Evolutionary conservation across 257 asterid genomes (phyloP).

Genomic region (Henckelia pumila): DNA sequence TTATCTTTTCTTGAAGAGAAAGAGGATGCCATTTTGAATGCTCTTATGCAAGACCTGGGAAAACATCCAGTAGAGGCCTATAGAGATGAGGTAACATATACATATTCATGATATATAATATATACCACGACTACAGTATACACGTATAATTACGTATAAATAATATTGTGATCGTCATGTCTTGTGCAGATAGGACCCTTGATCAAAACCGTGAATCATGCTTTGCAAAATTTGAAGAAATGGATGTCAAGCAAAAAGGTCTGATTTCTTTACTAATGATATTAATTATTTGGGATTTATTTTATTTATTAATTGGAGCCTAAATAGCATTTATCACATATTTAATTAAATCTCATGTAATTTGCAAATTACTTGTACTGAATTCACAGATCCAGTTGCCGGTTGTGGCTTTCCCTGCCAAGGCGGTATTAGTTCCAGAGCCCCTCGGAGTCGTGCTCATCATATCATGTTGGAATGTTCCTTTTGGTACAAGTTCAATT

Average conservation of each 20-base stretch:
- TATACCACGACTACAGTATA: too few species aligned
- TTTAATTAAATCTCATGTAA: too few species aligned
- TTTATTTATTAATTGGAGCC: too few species aligned
- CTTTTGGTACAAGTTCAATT: constrained; percentile 48
- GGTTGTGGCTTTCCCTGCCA: constrained; percentile 66
- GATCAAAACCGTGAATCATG: constrained; percentile 53
- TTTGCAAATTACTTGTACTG: neutral
- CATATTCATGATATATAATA: neutral
- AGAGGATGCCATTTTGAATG: constrained; percentile 49
- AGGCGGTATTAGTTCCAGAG: constrained; percentile 68
- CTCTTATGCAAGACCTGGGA: constrained; percentile 69
- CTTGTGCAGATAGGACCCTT: constrained; percentile 58
- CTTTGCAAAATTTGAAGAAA: constrained; percentile 46
- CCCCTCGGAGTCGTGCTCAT: constrained; percentile 84
- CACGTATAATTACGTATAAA: too few species aligned
- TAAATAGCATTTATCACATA: too few species aligned
- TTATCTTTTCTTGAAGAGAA: constrained; percentile 42
- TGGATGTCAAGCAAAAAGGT: constrained; percentile 76
- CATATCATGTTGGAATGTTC: constrained; percentile 83
- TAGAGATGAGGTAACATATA: constrained; percentile 65
- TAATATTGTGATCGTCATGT: neutral
- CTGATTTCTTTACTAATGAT: too few species aligned
- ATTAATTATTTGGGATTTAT: too few species aligned
- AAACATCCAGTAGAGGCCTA: constrained; percentile 67
- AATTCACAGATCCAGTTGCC: constrained; percentile 62